A percentile compares a stretch with the other conserved stretches of the same genome.
phyloP scores from a whole-genome alignment of 2,329 filamentous ascomycete genomes.

The Aureobasidium subglaciale region DNA sequence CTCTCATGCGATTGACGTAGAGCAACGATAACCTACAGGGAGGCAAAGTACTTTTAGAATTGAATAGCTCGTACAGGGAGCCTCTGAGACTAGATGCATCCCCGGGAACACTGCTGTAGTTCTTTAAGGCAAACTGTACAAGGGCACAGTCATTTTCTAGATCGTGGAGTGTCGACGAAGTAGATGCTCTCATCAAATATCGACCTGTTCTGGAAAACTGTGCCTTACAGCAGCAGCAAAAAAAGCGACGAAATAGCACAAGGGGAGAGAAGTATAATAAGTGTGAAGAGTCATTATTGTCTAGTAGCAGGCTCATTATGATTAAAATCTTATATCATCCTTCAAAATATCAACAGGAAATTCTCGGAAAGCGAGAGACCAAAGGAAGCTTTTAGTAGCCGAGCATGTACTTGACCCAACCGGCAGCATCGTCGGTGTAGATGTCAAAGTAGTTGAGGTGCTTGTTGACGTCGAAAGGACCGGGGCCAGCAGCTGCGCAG shows the following conservation, averaged over 20 bases:
- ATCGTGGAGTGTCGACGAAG: too few species aligned
- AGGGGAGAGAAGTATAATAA: neutral
- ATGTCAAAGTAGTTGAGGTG: slow-evolving; percentile 36
- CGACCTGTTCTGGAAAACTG: too few species aligned
- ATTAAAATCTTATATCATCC: neutral
- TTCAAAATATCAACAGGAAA: neutral
- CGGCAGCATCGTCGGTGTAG: slow-evolving; percentile 23
- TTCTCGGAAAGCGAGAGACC: neutral
- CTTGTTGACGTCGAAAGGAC: slow-evolving; percentile 27
- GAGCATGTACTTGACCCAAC: slow-evolving; percentile 20
- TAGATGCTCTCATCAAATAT: too few species aligned
- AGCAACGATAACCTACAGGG: too few species aligned
- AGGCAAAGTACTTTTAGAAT: too few species aligned
- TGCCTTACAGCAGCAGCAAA: neutral
- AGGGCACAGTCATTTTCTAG: too few species aligned
- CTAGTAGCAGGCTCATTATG: neutral
- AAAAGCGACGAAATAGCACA: neutral
- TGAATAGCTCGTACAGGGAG: too few species aligned
- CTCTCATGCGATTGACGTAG: too few species aligned
- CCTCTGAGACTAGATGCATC: too few species aligned
- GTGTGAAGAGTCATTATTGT: neutral
- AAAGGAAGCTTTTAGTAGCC: neutral
- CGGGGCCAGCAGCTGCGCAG: slow-evolving; percentile 18
- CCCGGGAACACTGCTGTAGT: too few species aligned
- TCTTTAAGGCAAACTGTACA: too few species aligned